Percentiles rank a stretch among this genome's conserved stretches.
Conservation (phyloP, 2,329 filamentous ascomycete genomes). For the Stagonosporopsis chrysanthemi region DNA sequence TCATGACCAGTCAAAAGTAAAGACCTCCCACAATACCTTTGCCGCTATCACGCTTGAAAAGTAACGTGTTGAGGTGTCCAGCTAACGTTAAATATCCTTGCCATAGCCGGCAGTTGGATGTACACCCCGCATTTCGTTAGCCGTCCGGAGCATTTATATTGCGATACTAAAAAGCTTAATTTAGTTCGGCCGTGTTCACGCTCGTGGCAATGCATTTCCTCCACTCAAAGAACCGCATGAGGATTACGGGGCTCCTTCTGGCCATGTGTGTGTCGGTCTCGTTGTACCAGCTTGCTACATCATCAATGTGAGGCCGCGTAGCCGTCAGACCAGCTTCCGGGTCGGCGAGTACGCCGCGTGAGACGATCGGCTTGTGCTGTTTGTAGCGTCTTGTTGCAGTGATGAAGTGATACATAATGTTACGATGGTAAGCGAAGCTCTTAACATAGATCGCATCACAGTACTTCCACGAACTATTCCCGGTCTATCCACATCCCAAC, state of each 20-base stretch:
- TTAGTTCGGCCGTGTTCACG: background rate
- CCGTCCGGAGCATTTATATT: background rate
- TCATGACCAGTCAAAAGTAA: background rate
- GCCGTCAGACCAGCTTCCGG: background rate
- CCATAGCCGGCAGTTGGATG: constrained; percentile 4
- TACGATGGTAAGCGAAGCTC: background rate
- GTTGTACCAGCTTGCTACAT: background rate
- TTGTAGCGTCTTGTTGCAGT: background rate
- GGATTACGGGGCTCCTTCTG: constrained; percentile 2
- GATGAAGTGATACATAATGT: background rate
- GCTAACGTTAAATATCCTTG: constrained; percentile 5
- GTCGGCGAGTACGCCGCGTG: constrained; percentile 11
- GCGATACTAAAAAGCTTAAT: constrained; percentile 15
- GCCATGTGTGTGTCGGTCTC: background rate
- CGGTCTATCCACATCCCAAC: background rate
- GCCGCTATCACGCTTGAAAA: constrained; percentile 1
- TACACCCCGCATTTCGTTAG: constrained; percentile 6
- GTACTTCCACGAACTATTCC: background rate
- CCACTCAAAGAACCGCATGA: constrained; percentile 3
- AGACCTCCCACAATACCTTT: background rate
- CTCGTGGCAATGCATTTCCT: constrained; percentile 1
- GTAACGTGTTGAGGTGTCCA: background rate
- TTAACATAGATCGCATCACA: background rate
- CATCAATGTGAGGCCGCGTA: background rate
- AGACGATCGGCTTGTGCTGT: background rate